Evolutionary conservation across 352 stramenopile species (phyloP).

Genomic region (Detonula confervacea): DNA sequence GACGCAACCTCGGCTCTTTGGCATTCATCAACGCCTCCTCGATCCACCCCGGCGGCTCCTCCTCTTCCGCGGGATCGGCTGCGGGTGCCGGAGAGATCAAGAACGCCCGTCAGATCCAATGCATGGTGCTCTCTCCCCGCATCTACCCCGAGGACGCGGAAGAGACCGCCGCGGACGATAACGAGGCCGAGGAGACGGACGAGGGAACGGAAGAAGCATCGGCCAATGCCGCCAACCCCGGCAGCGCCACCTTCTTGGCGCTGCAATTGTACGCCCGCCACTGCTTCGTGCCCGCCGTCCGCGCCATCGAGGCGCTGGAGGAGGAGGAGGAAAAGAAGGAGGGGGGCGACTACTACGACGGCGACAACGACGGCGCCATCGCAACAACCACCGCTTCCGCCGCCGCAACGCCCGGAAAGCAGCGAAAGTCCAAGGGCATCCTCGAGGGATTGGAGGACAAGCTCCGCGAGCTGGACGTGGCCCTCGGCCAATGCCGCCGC

Average conservation of each 20-base stretch:
- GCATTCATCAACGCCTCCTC: slow-evolving; percentile 53
- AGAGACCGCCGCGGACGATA: slow-evolving; percentile 15
- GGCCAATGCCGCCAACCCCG: slow-evolving; percentile 25
- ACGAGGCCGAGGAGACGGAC: background rate
- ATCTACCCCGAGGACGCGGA: slow-evolving; percentile 41
- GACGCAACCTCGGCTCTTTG: slow-evolving; percentile 53
- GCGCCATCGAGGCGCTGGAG: slow-evolving; percentile 51
- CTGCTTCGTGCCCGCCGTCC: slow-evolving; percentile 78
- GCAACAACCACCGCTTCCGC: background rate
- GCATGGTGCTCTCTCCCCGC: slow-evolving; percentile 58
- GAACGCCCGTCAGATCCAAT: slow-evolving; percentile 56
- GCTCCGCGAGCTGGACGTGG: slow-evolving; percentile 78
- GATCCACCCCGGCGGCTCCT: no score
- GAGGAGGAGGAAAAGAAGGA: slow-evolving; percentile 45
- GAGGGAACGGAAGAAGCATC: background rate
- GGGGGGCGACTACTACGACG: background rate
- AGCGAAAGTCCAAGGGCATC: slow-evolving; percentile 35
- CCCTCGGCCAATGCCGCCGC: slow-evolving; percentile 66
- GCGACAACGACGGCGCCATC: slow-evolving; percentile 5
- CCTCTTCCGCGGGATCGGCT: background rate
- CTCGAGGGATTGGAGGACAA: slow-evolving; percentile 72
- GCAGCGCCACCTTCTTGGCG: slow-evolving; percentile 53
- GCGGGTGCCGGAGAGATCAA: slow-evolving; percentile 29
- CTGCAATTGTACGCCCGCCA: slow-evolving; percentile 80
- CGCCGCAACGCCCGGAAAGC: background rate